Evolutionary conservation across 352 stramenopile species (phyloP).

Genomic region (Globisporangium solare): DNA sequence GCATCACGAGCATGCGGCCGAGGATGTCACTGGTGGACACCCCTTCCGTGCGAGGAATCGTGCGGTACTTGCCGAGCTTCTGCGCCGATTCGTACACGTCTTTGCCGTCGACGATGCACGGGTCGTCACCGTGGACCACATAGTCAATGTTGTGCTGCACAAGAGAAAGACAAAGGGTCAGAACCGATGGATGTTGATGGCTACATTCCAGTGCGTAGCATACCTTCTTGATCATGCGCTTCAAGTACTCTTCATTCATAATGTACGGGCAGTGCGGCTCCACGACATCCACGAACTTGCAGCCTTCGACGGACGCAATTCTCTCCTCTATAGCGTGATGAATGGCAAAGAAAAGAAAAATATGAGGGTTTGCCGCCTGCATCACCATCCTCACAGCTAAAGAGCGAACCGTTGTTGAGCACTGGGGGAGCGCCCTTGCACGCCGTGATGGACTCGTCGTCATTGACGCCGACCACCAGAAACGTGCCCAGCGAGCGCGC

Average conservation of each 20-base stretch:
- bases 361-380: not conserved
- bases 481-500: constrained; percentile 94
- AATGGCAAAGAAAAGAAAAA: not conserved
- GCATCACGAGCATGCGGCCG: constrained; percentile 96
- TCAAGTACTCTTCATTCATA: constrained; percentile 98
- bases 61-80: constrained; percentile 94
- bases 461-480: constrained; percentile 98
- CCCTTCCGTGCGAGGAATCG: constrained; percentile 94
- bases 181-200: too few relatives aligned
- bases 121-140: constrained; percentile 98
- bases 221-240: constrained; percentile 94
- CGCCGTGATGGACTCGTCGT: constrained; percentile 94
- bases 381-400: not conserved
- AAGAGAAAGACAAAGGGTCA: not conserved
- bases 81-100: constrained; percentile 98
- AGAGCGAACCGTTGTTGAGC: constrained; percentile 86
- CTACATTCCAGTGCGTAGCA: not conserved
- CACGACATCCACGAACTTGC: constrained; percentile 99
- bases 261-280: constrained; percentile 97
- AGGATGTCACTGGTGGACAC: constrained; percentile 99
- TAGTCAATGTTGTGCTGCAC: constrained; percentile 94
- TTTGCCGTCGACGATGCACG: constrained; percentile 98
- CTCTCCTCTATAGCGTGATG: constrained; percentile 75
- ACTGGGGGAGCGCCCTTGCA: constrained; percentile 96
- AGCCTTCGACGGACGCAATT: constrained; percentile 93